These are phyloP conservation scores for Mariannaea sp. DNA, from an alignment of 2,329 filamentous ascomycete species.

Conservation along the genomic window DNA sequence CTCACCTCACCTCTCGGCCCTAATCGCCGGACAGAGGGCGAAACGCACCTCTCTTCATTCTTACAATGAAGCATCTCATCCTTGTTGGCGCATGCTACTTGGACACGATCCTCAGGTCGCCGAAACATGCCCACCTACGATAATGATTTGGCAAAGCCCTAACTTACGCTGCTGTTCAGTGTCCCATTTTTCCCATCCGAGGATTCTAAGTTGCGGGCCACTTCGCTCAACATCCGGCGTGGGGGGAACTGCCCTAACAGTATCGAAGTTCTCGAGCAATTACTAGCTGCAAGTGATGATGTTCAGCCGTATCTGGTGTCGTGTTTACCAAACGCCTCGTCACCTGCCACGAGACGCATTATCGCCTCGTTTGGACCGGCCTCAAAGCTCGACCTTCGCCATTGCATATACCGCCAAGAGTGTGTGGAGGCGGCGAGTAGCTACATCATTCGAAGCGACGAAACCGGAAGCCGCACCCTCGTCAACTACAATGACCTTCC, in stretches of 20 bases:
- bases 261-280: constrained; percentile 71
- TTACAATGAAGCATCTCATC: constrained; percentile 61
- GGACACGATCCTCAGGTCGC: constrained; percentile 68
- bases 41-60: no score
- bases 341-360: constrained; percentile 58
- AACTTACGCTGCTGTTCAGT: constrained; percentile 46
- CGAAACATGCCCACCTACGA: constrained; percentile 12
- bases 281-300: constrained; percentile 46
- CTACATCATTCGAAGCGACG: constrained; percentile 68
- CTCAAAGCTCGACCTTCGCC: constrained; percentile 52
- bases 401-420: constrained; percentile 64
- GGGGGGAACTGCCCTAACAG: constrained; percentile 77
- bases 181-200: constrained; percentile 70
- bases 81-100: constrained; percentile 71
- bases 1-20: background rate
- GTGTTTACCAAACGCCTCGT: constrained; percentile 57
- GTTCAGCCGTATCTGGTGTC: constrained; percentile 52
- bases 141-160: constrained; percentile 10
- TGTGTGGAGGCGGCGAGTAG: constrained; percentile 65
- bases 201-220: constrained; percentile 74
- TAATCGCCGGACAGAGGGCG: background rate
- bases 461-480: constrained; percentile 67
- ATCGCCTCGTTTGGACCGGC: constrained; percentile 55
- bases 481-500: constrained; percentile 71
- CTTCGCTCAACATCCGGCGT: constrained; percentile 60